A percentile compares a stretch with the other conserved stretches of the same genome.
These are phyloP conservation scores for Bolboschoenoplectus hybrid DNA, from an alignment of 202 grass and related monocot species.

Conservation along the genomic window DNA sequence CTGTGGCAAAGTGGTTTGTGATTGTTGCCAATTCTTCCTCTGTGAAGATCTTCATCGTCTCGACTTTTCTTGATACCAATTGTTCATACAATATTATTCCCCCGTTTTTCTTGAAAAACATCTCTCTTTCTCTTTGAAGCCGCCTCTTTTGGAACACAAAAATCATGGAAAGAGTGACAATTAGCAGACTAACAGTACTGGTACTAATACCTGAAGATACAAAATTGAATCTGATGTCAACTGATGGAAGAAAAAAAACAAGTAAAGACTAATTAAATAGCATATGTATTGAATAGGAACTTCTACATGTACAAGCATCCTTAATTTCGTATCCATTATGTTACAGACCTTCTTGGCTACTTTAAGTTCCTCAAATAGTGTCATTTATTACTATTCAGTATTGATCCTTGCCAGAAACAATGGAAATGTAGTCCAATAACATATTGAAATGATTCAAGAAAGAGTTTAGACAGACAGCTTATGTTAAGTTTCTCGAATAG, in stretches of 20 bases:
- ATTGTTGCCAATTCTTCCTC: constrained; percentile 33
- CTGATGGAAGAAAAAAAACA: neutral
- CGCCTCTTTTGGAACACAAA: constrained; percentile 35
- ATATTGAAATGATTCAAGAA: neutral
- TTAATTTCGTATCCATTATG: neutral
- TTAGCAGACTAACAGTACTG: neutral
- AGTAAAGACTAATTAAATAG: neutral
- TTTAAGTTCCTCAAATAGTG: neutral
- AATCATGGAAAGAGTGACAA: constrained; percentile 20
- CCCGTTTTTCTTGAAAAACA: constrained; percentile 41
- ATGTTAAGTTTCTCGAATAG: neutral
- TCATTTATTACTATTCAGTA: neutral
- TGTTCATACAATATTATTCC: constrained; percentile 37
- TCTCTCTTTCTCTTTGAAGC: constrained; percentile 9
- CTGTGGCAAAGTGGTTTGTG: constrained; percentile 29
- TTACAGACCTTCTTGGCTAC: neutral
- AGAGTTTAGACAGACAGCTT: neutral
- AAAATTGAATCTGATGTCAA: neutral
- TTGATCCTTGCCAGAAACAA: neutral
- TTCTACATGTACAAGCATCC: neutral
- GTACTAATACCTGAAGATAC: constrained; percentile 20
- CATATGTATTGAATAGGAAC: neutral
- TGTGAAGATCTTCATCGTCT: constrained; percentile 44
- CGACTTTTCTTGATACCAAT: constrained; percentile 7
- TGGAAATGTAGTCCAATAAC: neutral